Conservation (phyloP, 2,329 filamentous ascomycete species). For the Thermoascus crustaceus region DNA sequence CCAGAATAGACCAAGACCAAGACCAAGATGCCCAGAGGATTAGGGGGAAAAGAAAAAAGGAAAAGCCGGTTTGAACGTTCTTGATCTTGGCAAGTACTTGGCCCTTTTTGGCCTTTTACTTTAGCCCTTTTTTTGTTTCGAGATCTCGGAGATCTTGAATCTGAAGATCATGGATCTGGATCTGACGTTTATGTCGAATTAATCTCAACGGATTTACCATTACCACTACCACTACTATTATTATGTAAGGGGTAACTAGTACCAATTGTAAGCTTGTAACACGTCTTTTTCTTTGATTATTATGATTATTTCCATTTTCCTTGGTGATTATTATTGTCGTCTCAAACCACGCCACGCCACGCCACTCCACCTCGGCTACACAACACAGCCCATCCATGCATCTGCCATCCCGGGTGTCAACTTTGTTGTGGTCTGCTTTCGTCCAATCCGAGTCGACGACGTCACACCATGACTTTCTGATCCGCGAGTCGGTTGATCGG, state of each 20-base stretch:
- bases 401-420: neutral
- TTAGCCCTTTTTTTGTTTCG: too few relatives aligned
- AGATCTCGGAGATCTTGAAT: too few relatives aligned
- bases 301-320: too few relatives aligned
- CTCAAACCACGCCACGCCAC: too few relatives aligned
- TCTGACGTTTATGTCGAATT: too few relatives aligned
- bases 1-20: neutral
- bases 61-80: neutral
- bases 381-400: neutral
- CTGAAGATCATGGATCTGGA: too few relatives aligned
- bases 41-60: neutral
- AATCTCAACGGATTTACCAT: too few relatives aligned
- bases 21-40: neutral
- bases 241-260: too few relatives aligned
- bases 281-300: too few relatives aligned
- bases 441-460: neutral
- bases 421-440: neutral
- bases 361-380: neutral
- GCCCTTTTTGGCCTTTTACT: neutral
- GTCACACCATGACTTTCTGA: neutral
- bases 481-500: neutral
- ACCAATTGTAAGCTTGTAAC: too few relatives aligned
- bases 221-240: too few relatives aligned
- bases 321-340: too few relatives aligned
- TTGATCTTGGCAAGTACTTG: neutral